Base-by-base conservation (phyloP, 2,329 filamentous ascomycete species). In the Fusarium incarnatum region DNA sequence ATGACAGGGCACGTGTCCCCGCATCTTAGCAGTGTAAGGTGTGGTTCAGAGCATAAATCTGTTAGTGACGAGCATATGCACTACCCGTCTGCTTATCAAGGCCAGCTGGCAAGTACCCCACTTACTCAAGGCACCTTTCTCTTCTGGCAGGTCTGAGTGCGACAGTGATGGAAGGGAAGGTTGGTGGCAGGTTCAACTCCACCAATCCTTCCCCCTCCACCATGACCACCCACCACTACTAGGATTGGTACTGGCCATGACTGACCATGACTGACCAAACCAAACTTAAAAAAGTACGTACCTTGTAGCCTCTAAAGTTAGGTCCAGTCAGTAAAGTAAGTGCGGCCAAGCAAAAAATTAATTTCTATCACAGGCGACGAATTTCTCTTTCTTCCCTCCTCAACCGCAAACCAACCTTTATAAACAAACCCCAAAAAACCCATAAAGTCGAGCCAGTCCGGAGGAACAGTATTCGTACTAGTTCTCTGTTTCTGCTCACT, bases 401-500 rank as follows among this genome's bases (percentile, higher is more conserved):
- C 81, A 82, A 77, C 78, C 79, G 81, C 82, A 81, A 80, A 79
- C 83, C 82, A 84, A 81, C 81, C 80, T 83, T 44, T 85, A 84
- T 83, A 82, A 82, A 66, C 78, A 77, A 75, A 74, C 75, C 79
- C 80, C 32, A 16, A 77, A 79, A 81, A 77, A 79, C 78, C 80
- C 76, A 77, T 79, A 81, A 82, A 81, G 80, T 81, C 80, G 79
- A 82, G 78, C 77, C 79, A 82, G 82, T 83, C 83, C 84, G 84
- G 85, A 84, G 86, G 85, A 86, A 84, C 86, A 85, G 82, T 83
- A 81, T 79, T 84, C 84, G 85, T 86, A 83, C 85, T 85, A 82
- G 79, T 83, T 86, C 83, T 86, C 84, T 88, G 86, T 86, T 84
- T 86, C 86, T 84, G 82, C 83, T 83, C 84, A 81, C 81, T 82